Evolutionary conservation across 352 stramenopile species (phyloP).

Genomic region (Phytophthora nicotianae): DNA sequence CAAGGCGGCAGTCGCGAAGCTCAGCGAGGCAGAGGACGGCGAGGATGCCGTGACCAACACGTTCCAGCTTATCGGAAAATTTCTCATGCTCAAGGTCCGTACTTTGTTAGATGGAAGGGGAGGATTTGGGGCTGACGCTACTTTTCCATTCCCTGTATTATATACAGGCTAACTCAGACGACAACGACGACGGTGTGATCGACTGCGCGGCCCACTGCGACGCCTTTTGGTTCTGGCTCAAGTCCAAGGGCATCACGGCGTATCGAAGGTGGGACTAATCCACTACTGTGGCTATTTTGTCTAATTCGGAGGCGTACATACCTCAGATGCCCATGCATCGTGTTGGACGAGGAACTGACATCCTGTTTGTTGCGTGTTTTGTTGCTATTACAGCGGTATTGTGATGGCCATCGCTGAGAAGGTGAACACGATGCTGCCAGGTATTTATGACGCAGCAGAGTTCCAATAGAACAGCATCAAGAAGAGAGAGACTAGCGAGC

Average conservation of each 20-base stretch:
- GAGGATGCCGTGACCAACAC: conserved; percentile 94
- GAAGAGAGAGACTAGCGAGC: conserved; percentile 2
- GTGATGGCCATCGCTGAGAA: conserved; percentile 98
- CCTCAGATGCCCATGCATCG: not conserved
- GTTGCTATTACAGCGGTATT: conserved; percentile 83
- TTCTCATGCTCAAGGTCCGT: conserved; percentile 84
- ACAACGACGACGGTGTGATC: conserved; percentile 89
- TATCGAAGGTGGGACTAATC: conserved; percentile 82
- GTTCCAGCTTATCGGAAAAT: conserved; percentile 98
- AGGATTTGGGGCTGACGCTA: conserved; percentile 1
- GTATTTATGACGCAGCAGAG: conserved; percentile 95
- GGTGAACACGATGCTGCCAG: conserved; percentile 96
- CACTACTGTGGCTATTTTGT: not conserved
- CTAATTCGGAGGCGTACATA: not conserved
- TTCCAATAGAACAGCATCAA: conserved; percentile 86
- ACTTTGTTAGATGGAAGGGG: not conserved
- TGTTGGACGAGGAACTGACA: not conserved
- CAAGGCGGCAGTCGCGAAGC: conserved; percentile 86
- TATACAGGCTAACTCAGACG: conserved; percentile 76
- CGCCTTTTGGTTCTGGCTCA: conserved; percentile 97
- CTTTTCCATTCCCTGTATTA: conserved; percentile 27
- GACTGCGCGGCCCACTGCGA: conserved; percentile 95
- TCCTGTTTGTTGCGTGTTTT: conserved; percentile 7
- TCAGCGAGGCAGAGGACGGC: conserved; percentile 78
- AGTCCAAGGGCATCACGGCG: conserved; percentile 94